Evolutionary conservation across 2,329 filamentous ascomycete species (phyloP).

Genomic region (Cladobotryum protrusum): DNA sequence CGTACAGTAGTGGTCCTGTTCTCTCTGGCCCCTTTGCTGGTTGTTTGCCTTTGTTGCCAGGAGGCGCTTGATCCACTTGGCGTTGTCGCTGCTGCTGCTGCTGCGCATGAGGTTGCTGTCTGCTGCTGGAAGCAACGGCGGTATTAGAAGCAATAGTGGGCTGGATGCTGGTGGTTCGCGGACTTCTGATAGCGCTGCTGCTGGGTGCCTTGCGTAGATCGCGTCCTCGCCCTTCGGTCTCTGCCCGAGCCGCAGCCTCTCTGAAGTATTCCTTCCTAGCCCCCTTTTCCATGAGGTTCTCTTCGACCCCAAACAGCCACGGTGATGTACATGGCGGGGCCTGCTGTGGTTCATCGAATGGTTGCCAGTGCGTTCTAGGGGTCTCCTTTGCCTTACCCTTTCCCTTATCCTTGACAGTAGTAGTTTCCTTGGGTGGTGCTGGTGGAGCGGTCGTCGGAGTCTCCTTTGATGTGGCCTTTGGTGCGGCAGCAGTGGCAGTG

Average conservation of each 20-base stretch:
- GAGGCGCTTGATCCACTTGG: not conserved
- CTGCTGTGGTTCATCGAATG: constrained; percentile 18
- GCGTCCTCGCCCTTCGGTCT: constrained; percentile 3
- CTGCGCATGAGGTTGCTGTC: not conserved
- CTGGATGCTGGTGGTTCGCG: not conserved
- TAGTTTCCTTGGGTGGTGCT: constrained; percentile 4
- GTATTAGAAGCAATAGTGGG: not conserved
- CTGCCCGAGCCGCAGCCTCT: constrained; percentile 15
- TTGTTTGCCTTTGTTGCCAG: not conserved
- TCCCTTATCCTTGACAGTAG: constrained; percentile 10
- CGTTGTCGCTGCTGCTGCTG: not conserved
- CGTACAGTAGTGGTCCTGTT: constrained; percentile 19
- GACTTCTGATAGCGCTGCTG: not conserved
- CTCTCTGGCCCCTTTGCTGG: constrained; percentile 14
- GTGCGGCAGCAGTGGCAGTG: not conserved
- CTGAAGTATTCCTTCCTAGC: constrained; percentile 20
- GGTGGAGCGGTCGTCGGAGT: too few relatives aligned
- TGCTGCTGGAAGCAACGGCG: not conserved
- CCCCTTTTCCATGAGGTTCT: constrained; percentile 12
- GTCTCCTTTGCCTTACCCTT: constrained; percentile 1
- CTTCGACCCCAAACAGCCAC: constrained; percentile 16
- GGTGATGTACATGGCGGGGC: constrained; percentile 18
- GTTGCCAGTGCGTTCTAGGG: constrained; percentile 20
- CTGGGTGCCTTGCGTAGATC: not conserved
- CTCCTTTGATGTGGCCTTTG: not conserved